Conservation (phyloP, 176 grass and related monocot genomes). For the Hsuehochloa calcarea region DNA sequence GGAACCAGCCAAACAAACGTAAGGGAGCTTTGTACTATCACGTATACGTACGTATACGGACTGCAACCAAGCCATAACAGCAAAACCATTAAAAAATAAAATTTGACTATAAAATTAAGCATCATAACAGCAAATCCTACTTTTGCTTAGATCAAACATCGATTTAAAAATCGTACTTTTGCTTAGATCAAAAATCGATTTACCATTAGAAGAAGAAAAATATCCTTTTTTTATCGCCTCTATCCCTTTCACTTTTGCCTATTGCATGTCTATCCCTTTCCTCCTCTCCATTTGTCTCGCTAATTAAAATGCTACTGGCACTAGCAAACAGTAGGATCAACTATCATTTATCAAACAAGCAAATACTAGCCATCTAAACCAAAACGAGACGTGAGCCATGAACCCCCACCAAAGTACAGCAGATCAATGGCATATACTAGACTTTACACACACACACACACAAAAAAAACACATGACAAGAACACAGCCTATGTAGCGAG, state of each 20-base stretch:
- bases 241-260: background rate
- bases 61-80: no score
- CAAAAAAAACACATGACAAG: background rate
- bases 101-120: background rate
- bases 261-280: background rate
- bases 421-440: background rate
- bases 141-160: background rate
- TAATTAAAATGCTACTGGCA: background rate
- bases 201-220: background rate
- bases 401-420: background rate
- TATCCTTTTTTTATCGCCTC: no score
- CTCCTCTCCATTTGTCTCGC: no score
- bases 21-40: no score
- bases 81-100: no score
- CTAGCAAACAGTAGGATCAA: background rate
- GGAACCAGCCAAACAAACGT: no score
- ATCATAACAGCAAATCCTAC: background rate
- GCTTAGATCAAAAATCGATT: background rate
- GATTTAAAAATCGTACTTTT: background rate
- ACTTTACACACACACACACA: no score
- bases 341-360: no score
- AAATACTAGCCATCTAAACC: background rate
- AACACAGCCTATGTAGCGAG: background rate
- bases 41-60: no score
- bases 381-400: background rate